Percentiles rank a stretch among this genome's conserved stretches.
These are phyloP conservation scores for Monilinia vaccinii-corymbosi DNA, from an alignment of 2,329 filamentous ascomycete genomes.

Conservation along the genomic window DNA sequence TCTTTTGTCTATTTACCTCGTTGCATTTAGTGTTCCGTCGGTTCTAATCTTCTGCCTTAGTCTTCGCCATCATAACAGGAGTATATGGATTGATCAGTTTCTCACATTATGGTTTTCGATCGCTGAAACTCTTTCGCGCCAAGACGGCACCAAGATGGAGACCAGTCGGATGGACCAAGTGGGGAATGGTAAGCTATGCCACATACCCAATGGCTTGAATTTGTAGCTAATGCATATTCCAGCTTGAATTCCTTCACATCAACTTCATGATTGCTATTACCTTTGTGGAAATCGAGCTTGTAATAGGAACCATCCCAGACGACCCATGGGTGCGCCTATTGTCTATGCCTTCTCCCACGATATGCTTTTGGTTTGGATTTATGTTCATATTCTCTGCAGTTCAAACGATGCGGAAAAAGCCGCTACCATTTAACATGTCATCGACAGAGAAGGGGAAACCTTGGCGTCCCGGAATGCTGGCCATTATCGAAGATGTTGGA, in stretches of 20 bases:
- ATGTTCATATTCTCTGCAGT: slow-evolving; percentile 17
- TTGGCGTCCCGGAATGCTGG: slow-evolving; percentile 21
- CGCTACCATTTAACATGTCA: slow-evolving; percentile 24
- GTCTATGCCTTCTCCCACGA: slow-evolving; percentile 24
- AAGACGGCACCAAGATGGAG: slow-evolving; percentile 18
- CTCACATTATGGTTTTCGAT: slow-evolving; percentile 22
- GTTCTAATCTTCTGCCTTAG: slow-evolving; percentile 6
- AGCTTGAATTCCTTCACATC: slow-evolving; percentile 23
- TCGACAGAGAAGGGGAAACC: slow-evolving; percentile 22
- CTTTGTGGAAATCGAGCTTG: slow-evolving; percentile 23
- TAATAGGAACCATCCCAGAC: slow-evolving; percentile 19
- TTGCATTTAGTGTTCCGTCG: background rate
- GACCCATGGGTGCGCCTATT: slow-evolving; percentile 22
- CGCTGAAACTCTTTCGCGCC: slow-evolving; percentile 19
- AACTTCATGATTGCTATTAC: slow-evolving; percentile 21
- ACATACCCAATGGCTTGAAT: background rate
- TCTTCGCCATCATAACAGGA: slow-evolving; percentile 23
- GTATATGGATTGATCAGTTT: slow-evolving; percentile 25
- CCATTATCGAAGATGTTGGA: slow-evolving; percentile 23
- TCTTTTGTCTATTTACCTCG: background rate
- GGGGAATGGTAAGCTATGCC: slow-evolving; percentile 20
- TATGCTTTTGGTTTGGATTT: slow-evolving; percentile 23
- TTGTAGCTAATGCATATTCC: background rate
- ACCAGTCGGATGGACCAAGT: slow-evolving; percentile 25
- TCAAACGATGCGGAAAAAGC: slow-evolving; percentile 16